Evolutionary conservation across 2,329 filamentous ascomycete genomes (phyloP).

Genomic region (Botrytis elliptica): DNA sequence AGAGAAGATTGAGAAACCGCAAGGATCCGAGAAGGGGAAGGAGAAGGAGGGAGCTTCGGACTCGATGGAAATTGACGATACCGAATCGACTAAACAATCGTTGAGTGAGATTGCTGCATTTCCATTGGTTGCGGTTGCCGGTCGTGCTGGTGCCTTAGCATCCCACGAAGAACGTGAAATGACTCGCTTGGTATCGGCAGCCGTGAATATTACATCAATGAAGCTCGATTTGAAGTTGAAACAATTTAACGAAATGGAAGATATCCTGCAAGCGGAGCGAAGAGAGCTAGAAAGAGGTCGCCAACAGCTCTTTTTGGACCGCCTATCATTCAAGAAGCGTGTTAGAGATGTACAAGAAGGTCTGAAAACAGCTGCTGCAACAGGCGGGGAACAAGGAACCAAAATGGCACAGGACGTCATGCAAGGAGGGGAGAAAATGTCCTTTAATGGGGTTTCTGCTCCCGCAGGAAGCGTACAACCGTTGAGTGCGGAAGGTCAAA

Average conservation of each 20-base stretch:
- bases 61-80: constrained; percentile 64
- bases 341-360: constrained; percentile 79
- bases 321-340: constrained; percentile 83
- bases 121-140: constrained; percentile 81
- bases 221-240: constrained; percentile 95
- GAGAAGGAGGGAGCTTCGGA: constrained; percentile 50
- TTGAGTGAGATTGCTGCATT: constrained; percentile 65
- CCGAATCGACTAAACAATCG: constrained; percentile 50
- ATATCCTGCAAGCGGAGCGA: constrained; percentile 85
- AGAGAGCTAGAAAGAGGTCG: constrained; percentile 88
- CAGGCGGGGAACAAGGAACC: constrained; percentile 42
- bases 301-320: constrained; percentile 90
- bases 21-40: constrained; percentile 56
- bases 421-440: constrained; percentile 46
- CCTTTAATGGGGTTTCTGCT: constrained; percentile 49
- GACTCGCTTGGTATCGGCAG: constrained; percentile 86
- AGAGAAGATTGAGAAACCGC: constrained; percentile 69
- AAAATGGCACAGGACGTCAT: constrained; percentile 40
- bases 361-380: constrained; percentile 51
- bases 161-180: constrained; percentile 97
- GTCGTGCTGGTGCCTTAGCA: constrained; percentile 80
- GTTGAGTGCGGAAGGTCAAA: constrained; percentile 53
- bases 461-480: constrained; percentile 51
- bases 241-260: constrained; percentile 96
- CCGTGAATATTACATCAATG: constrained; percentile 89